These are phyloP conservation scores for Talaromyces albobiverticillius DNA, from an alignment of 2,329 filamentous ascomycete species.

Conservation along the genomic window DNA sequence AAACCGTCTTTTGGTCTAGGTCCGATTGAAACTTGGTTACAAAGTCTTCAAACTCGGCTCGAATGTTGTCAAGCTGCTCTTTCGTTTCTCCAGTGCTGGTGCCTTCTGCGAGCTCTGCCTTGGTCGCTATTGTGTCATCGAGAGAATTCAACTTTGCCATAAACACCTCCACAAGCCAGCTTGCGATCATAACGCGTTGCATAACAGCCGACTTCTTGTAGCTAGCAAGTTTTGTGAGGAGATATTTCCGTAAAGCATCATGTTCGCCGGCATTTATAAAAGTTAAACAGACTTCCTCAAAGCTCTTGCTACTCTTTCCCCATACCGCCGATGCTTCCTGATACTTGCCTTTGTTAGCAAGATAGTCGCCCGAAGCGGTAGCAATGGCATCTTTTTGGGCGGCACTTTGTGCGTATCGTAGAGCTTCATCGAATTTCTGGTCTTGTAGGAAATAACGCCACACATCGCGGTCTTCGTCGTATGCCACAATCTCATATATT, in stretches of 20 bases:
- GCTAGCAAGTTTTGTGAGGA: conserved; percentile 75
- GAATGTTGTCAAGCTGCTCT: conserved; percentile 67
- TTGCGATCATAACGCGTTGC: conserved; percentile 93
- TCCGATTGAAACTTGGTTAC: conserved; percentile 79
- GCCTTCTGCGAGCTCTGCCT: conserved; percentile 73
- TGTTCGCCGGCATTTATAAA: conserved; percentile 89
- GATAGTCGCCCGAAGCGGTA: conserved; percentile 84
- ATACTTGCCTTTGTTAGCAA: conserved; percentile 78
- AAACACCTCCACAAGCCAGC: conserved; percentile 92
- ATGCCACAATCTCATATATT: conserved; percentile 89
- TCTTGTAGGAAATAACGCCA: conserved; percentile 91
- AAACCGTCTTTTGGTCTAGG: conserved; percentile 85
- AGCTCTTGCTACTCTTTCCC: conserved; percentile 92
- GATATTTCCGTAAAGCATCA: conserved; percentile 85
- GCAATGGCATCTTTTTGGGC: conserved; percentile 87
- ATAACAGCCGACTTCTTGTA: conserved; percentile 82
- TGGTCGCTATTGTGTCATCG: conserved; percentile 89
- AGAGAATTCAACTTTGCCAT: conserved; percentile 96
- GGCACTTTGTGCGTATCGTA: conserved; percentile 76
- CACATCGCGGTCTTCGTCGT: conserved; percentile 85
- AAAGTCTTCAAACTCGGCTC: conserved; percentile 84
- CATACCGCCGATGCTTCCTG: conserved; percentile 85
- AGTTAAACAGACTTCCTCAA: conserved; percentile 88
- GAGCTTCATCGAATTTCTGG: conserved; percentile 83
- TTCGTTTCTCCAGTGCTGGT: conserved; percentile 65